Evolutionary conservation across 805 yeast species (phyloP), one percentile per base, ranked within the genome.

Genomic region (Monosporozyma yasuniensis): DNA sequence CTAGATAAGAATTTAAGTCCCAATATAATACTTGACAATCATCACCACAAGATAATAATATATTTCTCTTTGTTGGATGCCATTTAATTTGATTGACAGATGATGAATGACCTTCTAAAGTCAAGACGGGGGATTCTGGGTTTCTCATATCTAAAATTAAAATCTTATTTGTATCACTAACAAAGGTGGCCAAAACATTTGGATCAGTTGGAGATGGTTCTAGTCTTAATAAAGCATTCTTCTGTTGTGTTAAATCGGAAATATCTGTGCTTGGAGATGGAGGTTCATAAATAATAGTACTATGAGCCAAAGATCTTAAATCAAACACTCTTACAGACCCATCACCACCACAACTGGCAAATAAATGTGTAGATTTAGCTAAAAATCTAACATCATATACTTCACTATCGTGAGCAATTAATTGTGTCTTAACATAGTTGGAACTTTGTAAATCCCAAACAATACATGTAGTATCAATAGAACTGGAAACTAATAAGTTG

Each of bases 381-480:
- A 90, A 70, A 64, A 89, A 93, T 54, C 85, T 79, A 28, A 90
- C 98, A 64, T 93, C 99, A 64, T 80, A 87, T 3, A 93, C 99
- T 66, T 89, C 97, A 55, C 84, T 80, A 64, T 93, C 99, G 67
- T 93, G 99, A 0, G 99, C 98, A 55, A 93, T 93, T 45, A 93
- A 73, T 68, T 93, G 97, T 0, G 98, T 91, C 62, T 84, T 86
- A 14, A 95, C 96, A 43, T 72, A 68, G 21, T 82, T 77, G 21
- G 57, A 50, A 41, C 67, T 59, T 38, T 65, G 63, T 30, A 65
- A 52, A 67, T 93, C 98, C 98, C 99, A 93, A 3, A 89, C 81
- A 0, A 98, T 90, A 68, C 99, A 93, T 0, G 99, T 93, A 0
- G 99, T 93, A 68, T 93, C 99, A 10, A 91, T 87, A 19, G 93